A percentile compares a stretch with the other conserved stretches of the same genome.
Evolutionary conservation across 495 filamentous ascomycete species (phyloP).

Genomic region (Lineolata rhizophorae): DNA sequence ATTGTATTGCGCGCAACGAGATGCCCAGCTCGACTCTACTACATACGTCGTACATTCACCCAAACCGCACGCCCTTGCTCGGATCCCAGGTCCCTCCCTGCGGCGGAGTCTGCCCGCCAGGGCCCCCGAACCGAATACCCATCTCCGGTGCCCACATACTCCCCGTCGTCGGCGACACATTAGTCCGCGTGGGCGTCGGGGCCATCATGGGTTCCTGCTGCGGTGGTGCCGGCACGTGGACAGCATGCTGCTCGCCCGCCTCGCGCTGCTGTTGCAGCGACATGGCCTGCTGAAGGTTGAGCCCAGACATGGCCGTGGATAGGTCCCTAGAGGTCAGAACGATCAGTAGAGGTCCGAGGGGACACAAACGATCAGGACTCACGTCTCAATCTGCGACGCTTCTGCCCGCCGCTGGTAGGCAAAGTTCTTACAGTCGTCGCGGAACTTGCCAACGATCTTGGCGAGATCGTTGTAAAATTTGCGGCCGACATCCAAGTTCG

Average conservation of each 20-base stretch:
- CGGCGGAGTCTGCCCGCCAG: slow-evolving; percentile 4
- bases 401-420: slow-evolving; percentile 62
- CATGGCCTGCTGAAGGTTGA: slow-evolving; percentile 29
- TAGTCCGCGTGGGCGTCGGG: slow-evolving; percentile 14
- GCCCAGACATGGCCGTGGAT: slow-evolving; percentile 37
- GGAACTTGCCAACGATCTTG: slow-evolving; percentile 56
- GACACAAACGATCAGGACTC: slow-evolving; percentile 31
- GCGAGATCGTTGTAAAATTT: slow-evolving; percentile 96
- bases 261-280: slow-evolving; percentile 16
- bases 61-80: slow-evolving; percentile 12
- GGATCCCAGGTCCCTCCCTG: slow-evolving; percentile 14
- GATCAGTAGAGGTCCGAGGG: neutral
- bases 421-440: slow-evolving; percentile 59
- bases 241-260: slow-evolving; percentile 12
- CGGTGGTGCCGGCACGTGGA: slow-evolving; percentile 8
- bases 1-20: too few relatives aligned
- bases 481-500: slow-evolving; percentile 66
- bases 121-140: slow-evolving; percentile 46
- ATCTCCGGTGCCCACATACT: slow-evolving; percentile 56
- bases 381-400: slow-evolving; percentile 59
- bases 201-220: slow-evolving; percentile 10
- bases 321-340: slow-evolving; percentile 29
- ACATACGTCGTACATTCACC: too few relatives aligned
- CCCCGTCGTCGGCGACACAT: slow-evolving; percentile 8
- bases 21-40: too few relatives aligned